Evolutionary conservation across 2,329 filamentous ascomycete species (phyloP).

Genomic region (Fusarium humuli): DNA sequence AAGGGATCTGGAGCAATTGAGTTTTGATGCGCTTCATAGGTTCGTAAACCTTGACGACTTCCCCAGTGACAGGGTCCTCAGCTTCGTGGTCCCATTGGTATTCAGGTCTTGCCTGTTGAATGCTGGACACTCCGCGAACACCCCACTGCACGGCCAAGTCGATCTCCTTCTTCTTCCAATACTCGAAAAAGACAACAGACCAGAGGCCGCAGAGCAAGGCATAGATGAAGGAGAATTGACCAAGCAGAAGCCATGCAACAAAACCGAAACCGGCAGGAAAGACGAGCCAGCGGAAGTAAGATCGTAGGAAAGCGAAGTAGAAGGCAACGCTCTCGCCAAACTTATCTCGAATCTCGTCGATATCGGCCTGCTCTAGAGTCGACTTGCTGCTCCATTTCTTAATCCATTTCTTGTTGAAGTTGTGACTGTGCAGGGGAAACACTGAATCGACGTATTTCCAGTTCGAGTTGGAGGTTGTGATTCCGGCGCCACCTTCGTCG

Average conservation of each 20-base stretch:
- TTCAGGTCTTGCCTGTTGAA: constrained; percentile 80
- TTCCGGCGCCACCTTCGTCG: constrained; percentile 81
- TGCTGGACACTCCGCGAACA: constrained; percentile 83
- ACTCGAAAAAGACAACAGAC: constrained; percentile 91
- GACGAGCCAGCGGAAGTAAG: constrained; percentile 88
- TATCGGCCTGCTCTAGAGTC: constrained; percentile 71
- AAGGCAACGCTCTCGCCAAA: constrained; percentile 90
- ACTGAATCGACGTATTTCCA: constrained; percentile 80
- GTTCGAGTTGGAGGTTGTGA: constrained; percentile 74
- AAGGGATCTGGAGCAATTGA: constrained; percentile 86
- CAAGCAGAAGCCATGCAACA: constrained; percentile 82
- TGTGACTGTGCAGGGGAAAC: constrained; percentile 82
- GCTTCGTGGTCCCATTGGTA: constrained; percentile 83
- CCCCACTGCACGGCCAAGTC: constrained; percentile 91
- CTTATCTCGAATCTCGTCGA: constrained; percentile 80
- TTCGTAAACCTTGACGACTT: constrained; percentile 80
- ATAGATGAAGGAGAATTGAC: constrained; percentile 85
- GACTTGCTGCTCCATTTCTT: constrained; percentile 80
- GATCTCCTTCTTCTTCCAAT: constrained; percentile 93
- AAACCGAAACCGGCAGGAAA: constrained; percentile 84
- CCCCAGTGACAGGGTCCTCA: constrained; percentile 84
- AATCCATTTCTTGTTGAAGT: constrained; percentile 81
- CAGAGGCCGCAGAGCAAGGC: constrained; percentile 84
- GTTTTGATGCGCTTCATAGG: constrained; percentile 78
- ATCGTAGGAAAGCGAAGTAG: constrained; percentile 94